Conservation (phyloP, 495 filamentous ascomycete genomes). For the Letharia lupina region DNA sequence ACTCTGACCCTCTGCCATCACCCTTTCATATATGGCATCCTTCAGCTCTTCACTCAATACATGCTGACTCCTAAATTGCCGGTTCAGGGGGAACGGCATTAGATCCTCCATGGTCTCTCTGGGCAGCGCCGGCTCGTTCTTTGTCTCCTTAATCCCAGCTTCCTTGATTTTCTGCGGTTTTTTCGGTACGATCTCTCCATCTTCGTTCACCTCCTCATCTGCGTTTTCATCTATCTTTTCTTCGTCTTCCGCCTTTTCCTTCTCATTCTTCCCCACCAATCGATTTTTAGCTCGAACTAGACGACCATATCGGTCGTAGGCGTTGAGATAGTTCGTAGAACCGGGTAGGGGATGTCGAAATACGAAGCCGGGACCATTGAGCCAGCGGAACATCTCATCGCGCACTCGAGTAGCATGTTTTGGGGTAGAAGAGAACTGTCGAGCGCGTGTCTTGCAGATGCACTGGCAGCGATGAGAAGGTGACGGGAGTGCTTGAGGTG, state of each 20-base stretch:
- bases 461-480: conserved; percentile 15
- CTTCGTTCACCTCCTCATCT: conserved; percentile 14
- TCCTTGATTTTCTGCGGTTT: conserved; percentile 17
- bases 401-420: conserved; percentile 41
- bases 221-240: conserved; percentile 12
- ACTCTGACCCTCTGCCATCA: conserved; percentile 55
- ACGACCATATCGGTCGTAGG: conserved; percentile 37
- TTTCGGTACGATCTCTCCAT: conserved; percentile 18
- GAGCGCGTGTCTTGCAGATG: conserved; percentile 14
- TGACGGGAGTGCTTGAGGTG: conserved; percentile 1
- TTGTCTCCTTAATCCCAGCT: conserved; percentile 13
- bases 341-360: conserved; percentile 50
- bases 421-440: conserved; percentile 44
- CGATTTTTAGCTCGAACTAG: conserved; percentile 29
- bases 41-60: conserved; percentile 71
- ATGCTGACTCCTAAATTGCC: conserved; percentile 56
- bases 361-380: conserved; percentile 47
- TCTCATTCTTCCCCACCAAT: conserved; percentile 13
- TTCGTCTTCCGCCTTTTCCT: conserved; percentile 16
- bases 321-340: conserved; percentile 58
- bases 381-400: conserved; percentile 57
- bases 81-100: conserved; percentile 68
- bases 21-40: conserved; percentile 62
- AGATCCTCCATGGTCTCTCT: conserved; percentile 34
- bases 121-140: conserved; percentile 27